Base-by-base conservation (phyloP, 2,329 filamentous ascomycete genomes). In the Botrytis tulipae region DNA sequence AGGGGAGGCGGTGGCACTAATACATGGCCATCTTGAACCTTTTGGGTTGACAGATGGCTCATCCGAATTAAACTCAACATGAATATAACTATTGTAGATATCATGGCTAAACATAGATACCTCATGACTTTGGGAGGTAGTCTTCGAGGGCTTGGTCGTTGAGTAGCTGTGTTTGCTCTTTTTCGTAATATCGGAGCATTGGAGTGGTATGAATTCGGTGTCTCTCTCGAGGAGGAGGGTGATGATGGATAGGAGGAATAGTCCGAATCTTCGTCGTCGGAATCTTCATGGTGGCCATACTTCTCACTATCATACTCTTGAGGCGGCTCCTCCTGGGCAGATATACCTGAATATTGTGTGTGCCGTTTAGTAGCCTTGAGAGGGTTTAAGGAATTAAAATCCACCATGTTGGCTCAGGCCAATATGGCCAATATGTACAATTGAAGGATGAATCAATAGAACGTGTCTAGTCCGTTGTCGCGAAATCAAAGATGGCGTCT, bases 41-140 rank as follows among this genome's bases (percentile, higher is more conserved):
- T 87, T 78, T 85, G 87, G 79, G 93, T 91, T 76, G 92, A 92
- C 29, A 88, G 83, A 79, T 92, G 88, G 78, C 93, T 94, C 76
- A 92, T 91, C 42, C 92, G 88, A 70, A 93, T 88, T 51, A 98
- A 86, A 73, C 88, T 90, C 73, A 93, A 83, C 73, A 97, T 91
- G 83, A 98, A 93, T 61, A 97, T 80, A 7, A 96, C 77, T 22
- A 97, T 87, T 1, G 89, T 88, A 3, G 87, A 86, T 65, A 93
- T 88, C 71, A 97, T 84, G 5, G 87, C 88, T 67, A 95, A 84
- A 76, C 93, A 94, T 72, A 97, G 88, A 81, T 92, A 97, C 78
- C 94, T 87, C 73, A 93, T 90, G 74, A 96, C 88, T 75, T 87
- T 92, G 79, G 91, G 90, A 10, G 92, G 93, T 60, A 95, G 83